Conservation (phyloP, 352 stramenopile genomes). For the Globisporangium carolinianum region DNA sequence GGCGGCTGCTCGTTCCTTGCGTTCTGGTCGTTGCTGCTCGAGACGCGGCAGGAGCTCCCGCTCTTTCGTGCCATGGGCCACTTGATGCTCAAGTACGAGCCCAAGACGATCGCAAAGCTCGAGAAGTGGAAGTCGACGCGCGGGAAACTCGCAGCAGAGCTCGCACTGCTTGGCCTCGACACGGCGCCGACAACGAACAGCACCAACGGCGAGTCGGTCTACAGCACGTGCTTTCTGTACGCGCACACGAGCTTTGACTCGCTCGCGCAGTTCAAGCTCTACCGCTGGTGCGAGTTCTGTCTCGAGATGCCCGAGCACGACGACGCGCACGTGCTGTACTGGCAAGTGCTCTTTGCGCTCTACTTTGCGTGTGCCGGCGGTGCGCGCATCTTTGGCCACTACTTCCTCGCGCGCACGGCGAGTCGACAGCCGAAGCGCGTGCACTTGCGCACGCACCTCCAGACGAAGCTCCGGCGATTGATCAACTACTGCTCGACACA, state of each 20-base stretch:
- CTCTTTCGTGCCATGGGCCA: conserved; percentile 60
- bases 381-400: conserved; percentile 46
- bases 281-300: conserved; percentile 63
- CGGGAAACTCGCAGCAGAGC: conserved; percentile 39
- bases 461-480: conserved; percentile 46
- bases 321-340: conserved; percentile 49
- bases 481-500: conserved; percentile 61
- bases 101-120: conserved; percentile 71
- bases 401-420: conserved; percentile 45
- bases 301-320: conserved; percentile 48
- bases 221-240: conserved; percentile 21
- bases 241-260: conserved; percentile 53
- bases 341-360: conserved; percentile 64
- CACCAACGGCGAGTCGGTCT: conserved; percentile 1
- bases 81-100: conserved; percentile 69
- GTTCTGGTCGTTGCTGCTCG: conserved; percentile 59
- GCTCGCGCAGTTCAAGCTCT: conserved; percentile 56
- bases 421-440: conserved; percentile 28
- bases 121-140: conserved; percentile 71
- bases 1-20: conserved; percentile 54
- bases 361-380: conserved; percentile 56
- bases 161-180: conserved; percentile 26
- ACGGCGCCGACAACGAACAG: conserved; percentile 6
- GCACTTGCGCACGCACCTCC: conserved; percentile 42
- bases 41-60: conserved; percentile 70